Evolutionary conservation across 2,329 filamentous ascomycete genomes (phyloP).

Genomic region (Diaporthe eres): DNA sequence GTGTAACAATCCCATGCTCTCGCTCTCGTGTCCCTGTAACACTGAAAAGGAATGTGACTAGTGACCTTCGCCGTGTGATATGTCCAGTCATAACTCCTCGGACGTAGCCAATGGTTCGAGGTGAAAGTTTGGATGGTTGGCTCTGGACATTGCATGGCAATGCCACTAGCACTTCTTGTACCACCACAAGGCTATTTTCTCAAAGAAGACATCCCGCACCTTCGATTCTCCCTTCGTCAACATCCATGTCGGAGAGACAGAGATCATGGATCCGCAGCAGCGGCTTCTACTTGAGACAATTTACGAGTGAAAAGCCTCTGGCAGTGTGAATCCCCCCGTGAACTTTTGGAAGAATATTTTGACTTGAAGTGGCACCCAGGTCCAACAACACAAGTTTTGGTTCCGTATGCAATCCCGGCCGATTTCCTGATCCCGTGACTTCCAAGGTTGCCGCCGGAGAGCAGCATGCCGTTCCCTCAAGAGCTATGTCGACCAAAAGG

Average conservation of each 20-base stretch:
- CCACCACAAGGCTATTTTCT: background rate
- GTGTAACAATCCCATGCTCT: background rate
- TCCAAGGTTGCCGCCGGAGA: too few relatives aligned
- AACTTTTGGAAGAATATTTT: background rate
- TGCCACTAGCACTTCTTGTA: background rate
- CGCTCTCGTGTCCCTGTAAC: background rate
- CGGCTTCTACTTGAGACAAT: too few relatives aligned
- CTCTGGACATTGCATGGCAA: background rate
- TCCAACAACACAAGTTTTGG: background rate
- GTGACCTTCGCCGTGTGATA: background rate
- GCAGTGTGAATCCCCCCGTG: background rate
- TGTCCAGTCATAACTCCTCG: too few relatives aligned
- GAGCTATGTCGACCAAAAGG: background rate
- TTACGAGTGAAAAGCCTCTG: background rate
- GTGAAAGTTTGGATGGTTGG: background rate
- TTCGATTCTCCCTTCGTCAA: too few relatives aligned
- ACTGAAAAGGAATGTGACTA: background rate
- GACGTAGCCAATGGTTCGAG: background rate
- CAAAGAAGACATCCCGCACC: too few relatives aligned
- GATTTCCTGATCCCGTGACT: background rate
- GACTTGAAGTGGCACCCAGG: background rate
- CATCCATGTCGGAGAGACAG: too few relatives aligned
- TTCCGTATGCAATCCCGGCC: background rate
- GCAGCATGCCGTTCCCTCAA: background rate
- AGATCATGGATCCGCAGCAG: too few relatives aligned